Evolutionary conservation across 2,329 filamentous ascomycete genomes (phyloP).

Genomic region (Colletotrichum godetiae): DNA sequence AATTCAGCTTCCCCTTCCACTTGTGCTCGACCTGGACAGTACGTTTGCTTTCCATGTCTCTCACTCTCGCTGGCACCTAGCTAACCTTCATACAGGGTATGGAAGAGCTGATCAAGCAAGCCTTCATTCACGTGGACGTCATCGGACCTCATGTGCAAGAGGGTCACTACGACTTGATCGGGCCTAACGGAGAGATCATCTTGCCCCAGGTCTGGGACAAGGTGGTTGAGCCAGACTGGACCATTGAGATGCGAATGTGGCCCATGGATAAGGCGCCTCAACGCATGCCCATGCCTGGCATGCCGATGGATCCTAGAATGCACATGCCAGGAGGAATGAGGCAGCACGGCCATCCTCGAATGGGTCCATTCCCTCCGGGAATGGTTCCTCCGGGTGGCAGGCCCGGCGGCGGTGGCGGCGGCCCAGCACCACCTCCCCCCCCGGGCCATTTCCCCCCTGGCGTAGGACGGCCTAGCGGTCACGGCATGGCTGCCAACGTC

Average conservation of each 20-base stretch:
- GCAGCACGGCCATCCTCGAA: neutral
- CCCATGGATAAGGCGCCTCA: conserved; percentile 51
- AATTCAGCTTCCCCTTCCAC: conserved; percentile 92
- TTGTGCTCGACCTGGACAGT: conserved; percentile 87
- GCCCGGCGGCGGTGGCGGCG: conserved; percentile 3
- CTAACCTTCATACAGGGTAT: conserved; percentile 70
- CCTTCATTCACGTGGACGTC: conserved; percentile 81
- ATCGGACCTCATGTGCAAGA: conserved; percentile 81
- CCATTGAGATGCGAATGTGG: conserved; percentile 76
- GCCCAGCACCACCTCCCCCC: conserved; percentile 12
- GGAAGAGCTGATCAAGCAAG: conserved; percentile 88
- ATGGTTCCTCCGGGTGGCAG: conserved; percentile 20
- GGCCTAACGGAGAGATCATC: conserved; percentile 84
- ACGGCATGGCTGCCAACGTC: conserved; percentile 23
- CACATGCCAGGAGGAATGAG: neutral
- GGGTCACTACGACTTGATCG: conserved; percentile 84
- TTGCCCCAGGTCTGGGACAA: conserved; percentile 85
- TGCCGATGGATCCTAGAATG: conserved; percentile 2
- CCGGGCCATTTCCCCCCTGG: neutral
- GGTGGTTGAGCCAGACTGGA: conserved; percentile 82
- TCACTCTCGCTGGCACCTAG: neutral
- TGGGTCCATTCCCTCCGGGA: neutral
- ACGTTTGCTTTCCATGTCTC: conserved; percentile 49
- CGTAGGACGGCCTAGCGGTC: neutral
- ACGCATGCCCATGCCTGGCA: neutral